Conservation (phyloP, 306 rosid species). For the Biancaea sappan region DNA sequence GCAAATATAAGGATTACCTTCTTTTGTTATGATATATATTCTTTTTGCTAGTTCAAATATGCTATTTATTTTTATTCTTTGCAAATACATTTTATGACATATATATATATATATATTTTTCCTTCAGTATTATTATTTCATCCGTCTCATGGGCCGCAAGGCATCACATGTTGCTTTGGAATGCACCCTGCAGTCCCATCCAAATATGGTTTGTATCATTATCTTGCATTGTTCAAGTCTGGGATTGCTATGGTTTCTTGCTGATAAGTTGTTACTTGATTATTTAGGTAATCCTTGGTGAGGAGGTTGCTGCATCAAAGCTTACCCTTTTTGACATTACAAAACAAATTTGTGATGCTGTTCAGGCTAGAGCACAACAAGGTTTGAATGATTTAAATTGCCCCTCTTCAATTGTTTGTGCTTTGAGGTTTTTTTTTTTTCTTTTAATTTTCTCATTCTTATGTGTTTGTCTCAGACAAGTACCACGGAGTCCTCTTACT, state of each 20-base stretch:
- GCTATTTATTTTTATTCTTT: neutral
- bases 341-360: constrained; percentile 81
- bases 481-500: constrained; percentile 88
- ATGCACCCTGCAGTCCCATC: constrained; percentile 97
- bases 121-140: constrained; percentile 86
- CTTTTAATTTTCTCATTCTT: constrained; percentile 36
- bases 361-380: constrained; percentile 87
- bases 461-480: constrained; percentile 59
- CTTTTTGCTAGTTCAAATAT: neutral
- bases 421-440: constrained; percentile 17
- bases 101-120: constrained; percentile 17
- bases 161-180: constrained; percentile 96
- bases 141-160: constrained; percentile 88
- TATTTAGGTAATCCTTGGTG: constrained; percentile 88
- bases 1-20: neutral
- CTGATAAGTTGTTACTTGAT: constrained; percentile 6
- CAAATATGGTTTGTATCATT: constrained; percentile 67
- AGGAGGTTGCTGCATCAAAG: constrained; percentile 94
- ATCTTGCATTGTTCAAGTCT: constrained; percentile 10
- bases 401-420: neutral
- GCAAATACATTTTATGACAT: constrained; percentile 3
- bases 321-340: constrained; percentile 90
- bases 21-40: neutral
- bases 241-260: neutral
- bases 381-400: constrained; percentile 52